Evolutionary conservation across 768 basidiomycete genomes (phyloP).

Genomic region (Mycena metata): DNA sequence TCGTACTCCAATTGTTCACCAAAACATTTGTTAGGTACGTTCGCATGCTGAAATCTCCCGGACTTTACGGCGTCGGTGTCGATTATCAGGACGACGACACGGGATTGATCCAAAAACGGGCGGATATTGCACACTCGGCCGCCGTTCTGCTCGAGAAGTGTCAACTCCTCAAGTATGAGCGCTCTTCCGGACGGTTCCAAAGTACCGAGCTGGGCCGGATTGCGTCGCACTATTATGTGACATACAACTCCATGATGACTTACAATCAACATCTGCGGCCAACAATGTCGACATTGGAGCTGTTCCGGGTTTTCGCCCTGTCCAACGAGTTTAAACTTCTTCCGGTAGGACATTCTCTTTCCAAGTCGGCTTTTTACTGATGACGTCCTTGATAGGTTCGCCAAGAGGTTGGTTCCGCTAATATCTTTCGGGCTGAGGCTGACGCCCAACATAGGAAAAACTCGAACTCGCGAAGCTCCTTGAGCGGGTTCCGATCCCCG

Average conservation of each 20-base stretch:
- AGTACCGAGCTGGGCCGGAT: constrained; percentile 95
- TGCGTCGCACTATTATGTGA: constrained; percentile 96
- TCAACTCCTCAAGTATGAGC: constrained; percentile 94
- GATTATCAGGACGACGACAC: constrained; percentile 93
- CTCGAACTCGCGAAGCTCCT: constrained; percentile 90
- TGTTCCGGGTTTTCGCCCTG: constrained; percentile 95
- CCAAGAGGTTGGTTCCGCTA: constrained; percentile 61
- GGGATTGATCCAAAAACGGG: constrained; percentile 90
- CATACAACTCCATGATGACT: constrained; percentile 94
- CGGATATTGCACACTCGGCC: constrained; percentile 93
- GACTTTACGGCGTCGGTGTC: constrained; percentile 86
- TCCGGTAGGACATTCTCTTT: constrained; percentile 62
- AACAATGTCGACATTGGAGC: constrained; percentile 88
- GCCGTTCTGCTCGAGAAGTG: constrained; percentile 95
- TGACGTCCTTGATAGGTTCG: constrained; percentile 63
- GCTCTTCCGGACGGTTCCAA: constrained; percentile 88
- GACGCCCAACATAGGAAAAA: constrained; percentile 70
- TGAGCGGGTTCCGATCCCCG: constrained; percentile 96
- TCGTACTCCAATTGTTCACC: constrained; percentile 18
- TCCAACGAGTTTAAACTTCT: constrained; percentile 96
- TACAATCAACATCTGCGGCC: constrained; percentile 95
- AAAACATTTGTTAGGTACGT: constrained; percentile 74
- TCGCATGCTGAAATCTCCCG: constrained; percentile 92
- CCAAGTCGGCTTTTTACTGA: constrained; percentile 9
- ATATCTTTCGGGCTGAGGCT: constrained; percentile 20